phyloP scores from a whole-genome alignment of 148 eudicot genomes.

The Salicornia ramosissima region DNA sequence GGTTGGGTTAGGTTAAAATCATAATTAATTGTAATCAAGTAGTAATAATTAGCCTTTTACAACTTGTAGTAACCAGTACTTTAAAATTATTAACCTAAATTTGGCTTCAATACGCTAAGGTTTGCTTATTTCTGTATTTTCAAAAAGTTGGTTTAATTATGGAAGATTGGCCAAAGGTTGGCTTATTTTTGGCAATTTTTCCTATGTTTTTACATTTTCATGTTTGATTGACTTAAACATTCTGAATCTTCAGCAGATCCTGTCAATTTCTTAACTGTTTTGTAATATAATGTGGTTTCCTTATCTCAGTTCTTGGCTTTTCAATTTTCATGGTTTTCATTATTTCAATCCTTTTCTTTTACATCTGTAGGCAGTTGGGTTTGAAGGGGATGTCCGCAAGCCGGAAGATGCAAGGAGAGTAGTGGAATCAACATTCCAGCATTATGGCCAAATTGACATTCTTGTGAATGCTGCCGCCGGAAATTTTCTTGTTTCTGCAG shows the following conservation, averaged over 20 bases:
- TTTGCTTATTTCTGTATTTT: too few relatives aligned
- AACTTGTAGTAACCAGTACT: too few relatives aligned
- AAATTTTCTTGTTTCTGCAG: constrained; percentile 81
- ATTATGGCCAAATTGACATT: constrained; percentile 82
- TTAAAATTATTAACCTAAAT: too few relatives aligned
- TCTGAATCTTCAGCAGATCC: background rate
- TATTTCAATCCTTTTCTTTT: background rate
- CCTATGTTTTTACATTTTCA: too few relatives aligned
- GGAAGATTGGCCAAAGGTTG: too few relatives aligned
- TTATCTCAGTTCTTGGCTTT: background rate
- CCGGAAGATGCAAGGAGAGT: constrained; percentile 78
- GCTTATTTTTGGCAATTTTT: too few relatives aligned
- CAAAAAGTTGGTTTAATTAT: too few relatives aligned
- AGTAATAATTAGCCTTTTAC: too few relatives aligned
- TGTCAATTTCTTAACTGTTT: background rate
- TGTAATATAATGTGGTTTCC: background rate
- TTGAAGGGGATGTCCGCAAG: constrained; percentile 90
- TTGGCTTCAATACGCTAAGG: too few relatives aligned
- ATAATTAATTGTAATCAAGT: too few relatives aligned
- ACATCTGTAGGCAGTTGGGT: constrained; percentile 63
- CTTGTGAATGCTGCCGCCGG: constrained; percentile 99
- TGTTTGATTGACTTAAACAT: background rate
- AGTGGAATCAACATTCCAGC: constrained; percentile 69
- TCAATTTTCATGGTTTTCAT: background rate
- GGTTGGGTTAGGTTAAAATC: too few relatives aligned